Evolutionary conservation across 805 yeast genomes (phyloP).

Genomic region (Zygoascus biomembranicola): DNA sequence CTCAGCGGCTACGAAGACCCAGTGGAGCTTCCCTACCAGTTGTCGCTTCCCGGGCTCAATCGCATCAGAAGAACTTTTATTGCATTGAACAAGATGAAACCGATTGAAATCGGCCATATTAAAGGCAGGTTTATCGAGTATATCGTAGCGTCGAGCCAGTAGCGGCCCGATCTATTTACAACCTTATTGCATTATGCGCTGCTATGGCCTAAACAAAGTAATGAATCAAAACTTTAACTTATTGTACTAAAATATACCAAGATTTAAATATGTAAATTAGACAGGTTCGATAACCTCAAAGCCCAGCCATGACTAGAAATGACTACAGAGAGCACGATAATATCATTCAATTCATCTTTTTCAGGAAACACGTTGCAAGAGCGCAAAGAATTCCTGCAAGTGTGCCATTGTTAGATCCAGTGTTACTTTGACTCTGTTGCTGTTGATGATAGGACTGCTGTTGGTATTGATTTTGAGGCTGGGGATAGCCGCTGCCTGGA

Average conservation of each 20-base stretch:
- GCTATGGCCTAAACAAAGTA: no score
- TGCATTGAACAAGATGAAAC: conserved; percentile 70
- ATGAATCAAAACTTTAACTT: no score
- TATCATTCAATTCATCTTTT: background rate
- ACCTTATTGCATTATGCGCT: no score
- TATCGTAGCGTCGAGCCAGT: background rate
- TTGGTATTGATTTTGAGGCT: conserved; percentile 10
- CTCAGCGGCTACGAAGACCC: conserved; percentile 34
- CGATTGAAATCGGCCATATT: conserved; percentile 61
- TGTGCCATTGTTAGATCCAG: background rate
- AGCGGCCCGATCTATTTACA: background rate
- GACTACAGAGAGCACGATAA: no score
- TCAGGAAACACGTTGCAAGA: background rate
- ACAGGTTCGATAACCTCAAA: no score
- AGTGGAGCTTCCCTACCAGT: conserved; percentile 56
- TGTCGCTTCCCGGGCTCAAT: conserved; percentile 71
- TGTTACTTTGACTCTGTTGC: background rate
- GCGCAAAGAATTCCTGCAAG: background rate
- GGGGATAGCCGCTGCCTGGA: conserved; percentile 12
- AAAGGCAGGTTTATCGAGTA: conserved; percentile 70
- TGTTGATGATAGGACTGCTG: conserved; percentile 6
- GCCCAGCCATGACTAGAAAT: no score
- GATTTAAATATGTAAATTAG: no score
- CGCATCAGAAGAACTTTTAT: conserved; percentile 77
- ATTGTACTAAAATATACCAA: no score